phyloP scores from a whole-genome alignment of 2,329 filamentous ascomycete species.

The Ceratocystis colombiana region DNA sequence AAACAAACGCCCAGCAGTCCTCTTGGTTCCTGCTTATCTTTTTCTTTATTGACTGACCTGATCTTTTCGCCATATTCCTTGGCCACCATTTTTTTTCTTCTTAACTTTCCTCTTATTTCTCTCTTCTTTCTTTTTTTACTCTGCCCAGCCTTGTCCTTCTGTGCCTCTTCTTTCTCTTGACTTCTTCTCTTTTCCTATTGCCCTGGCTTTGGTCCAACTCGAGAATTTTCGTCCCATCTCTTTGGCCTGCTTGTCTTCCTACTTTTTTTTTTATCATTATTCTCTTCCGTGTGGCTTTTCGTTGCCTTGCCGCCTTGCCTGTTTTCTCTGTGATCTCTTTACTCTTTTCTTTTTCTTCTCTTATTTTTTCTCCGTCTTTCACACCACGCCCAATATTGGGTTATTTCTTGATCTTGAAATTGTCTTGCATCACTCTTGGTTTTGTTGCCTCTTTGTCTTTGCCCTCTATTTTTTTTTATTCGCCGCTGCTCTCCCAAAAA shows the following conservation, averaged over 20 bases:
- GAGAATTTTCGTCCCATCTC: conserved; percentile 15
- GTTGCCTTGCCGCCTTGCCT: conserved; percentile 13
- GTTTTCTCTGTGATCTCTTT: conserved; percentile 11
- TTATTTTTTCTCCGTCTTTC: conserved; percentile 5
- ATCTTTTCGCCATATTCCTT: conserved; percentile 4
- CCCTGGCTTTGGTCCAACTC: not conserved
- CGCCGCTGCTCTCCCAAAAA: not conserved
- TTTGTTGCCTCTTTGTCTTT: not conserved
- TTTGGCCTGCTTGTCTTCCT: not conserved
- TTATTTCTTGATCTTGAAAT: not conserved
- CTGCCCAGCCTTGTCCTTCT: not conserved
- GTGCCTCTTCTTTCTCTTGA: not conserved
- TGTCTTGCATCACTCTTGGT: conserved; percentile 1
- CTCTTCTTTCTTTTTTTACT: not conserved
- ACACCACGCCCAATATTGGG: not conserved
- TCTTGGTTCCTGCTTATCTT: conserved; percentile 12
- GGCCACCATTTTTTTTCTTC: conserved; percentile 4
- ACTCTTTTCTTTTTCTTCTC: not conserved
- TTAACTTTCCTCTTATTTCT: conserved; percentile 6
- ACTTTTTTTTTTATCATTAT: not conserved
- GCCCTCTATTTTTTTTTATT: not conserved
- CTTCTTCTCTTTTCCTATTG: not conserved
- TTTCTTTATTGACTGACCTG: not conserved
- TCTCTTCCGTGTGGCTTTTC: not conserved
- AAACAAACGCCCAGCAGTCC: not conserved